Evolutionary conservation across 768 basidiomycete genomes (phyloP), one percentile per base, ranked within the genome.

Genomic region (Tricholoma terreum): DNA sequence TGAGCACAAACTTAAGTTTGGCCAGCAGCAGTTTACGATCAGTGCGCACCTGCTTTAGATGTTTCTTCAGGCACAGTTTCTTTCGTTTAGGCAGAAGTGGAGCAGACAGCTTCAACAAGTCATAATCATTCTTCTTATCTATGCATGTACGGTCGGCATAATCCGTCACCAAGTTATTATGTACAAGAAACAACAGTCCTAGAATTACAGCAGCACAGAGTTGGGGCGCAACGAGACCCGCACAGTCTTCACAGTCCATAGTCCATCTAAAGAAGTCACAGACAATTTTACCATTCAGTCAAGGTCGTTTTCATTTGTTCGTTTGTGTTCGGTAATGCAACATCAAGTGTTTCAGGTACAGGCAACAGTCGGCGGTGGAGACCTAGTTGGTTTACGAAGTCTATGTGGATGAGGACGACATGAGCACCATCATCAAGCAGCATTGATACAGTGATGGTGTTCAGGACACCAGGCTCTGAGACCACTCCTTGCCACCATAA

Each of bases 401-500:
- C 38, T 40, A 15, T n/a, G n/a, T n/a, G 15, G 3, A 40, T 40
- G 3, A 40, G 38, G 0, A 40, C 38, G 4, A 40, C n/a, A 5
- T 40, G 38, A 40, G 38, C n/a, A 2, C 38, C n/a, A 17, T 17
- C n/a, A 9, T 40, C 38, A 5, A 40, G 2, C 7, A 40, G 17
- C 38, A 40, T 40, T 0, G 38, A 9, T 4, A 40, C n/a, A 15
- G 36, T 15, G 15, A 38, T 5, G 2, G 36, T 1, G 6, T 14
- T 11, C 2, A 14, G 6, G 1, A 15, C 15, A 15, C 1, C 15
- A 38, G 10, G 15, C 2, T 15, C 15, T 6, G 12, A 2, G 14
- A 38, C 5, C 2, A 6, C 10, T 6, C 12, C 36, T 15, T 8
- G 1, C 64, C 61, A 67, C 6, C 12, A 2, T 0, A 67, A 42